Evolutionary conservation across 2,329 filamentous ascomycete species (phyloP), one percentile per base, ranked within the genome.

Genomic region (Penicillium nordicum): DNA sequence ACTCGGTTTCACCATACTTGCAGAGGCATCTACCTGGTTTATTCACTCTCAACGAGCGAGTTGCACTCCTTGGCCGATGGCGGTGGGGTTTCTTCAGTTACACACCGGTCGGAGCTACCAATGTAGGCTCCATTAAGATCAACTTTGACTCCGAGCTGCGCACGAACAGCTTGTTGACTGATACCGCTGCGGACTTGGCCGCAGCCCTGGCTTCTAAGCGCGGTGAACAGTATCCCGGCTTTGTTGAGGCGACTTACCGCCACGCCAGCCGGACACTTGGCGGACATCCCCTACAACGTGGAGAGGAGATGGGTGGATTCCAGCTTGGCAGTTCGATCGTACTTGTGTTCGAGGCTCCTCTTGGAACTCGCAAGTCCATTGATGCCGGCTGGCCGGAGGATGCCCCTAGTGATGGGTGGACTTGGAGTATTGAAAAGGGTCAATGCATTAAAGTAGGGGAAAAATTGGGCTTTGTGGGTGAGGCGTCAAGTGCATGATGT

Each of bases 291-390:
- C 78, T 99, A 53, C 84, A 87, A 61, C 83, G 89, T 43, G 94
- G 94, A 36, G 93, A 97, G 71, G 94, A 99, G 75, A 97, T 99
- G 92, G 94, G 94, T 53, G 95, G 94, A 0, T 99, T 99, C 77
- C 91, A 95, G 78, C 81, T 99, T 4, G 94, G 94, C 21, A 96
- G 91, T 72, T 96, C 93, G 1, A 87, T 99, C 63, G 94, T 99
- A 38, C 80, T 99, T 50, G 92, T 99, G 0, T 99, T 99, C 70
- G 95, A 99, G 76, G 94, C 94, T 12, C 94, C 94, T 0, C 84
- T 87, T 65, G 84, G 84, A 14, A 68, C 75, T 29, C 71, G 80
- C 43, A 79, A 80, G 49, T 82, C 77, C 62, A 78, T 85, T 41
- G 85, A 88, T 63, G 81, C 85, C 53, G 83, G 85, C 1, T 86